Percentiles rank a stretch among this genome's conserved stretches.
Evolutionary conservation across 345 rosid species (phyloP).

Genomic region (Gossypium turneri): DNA sequence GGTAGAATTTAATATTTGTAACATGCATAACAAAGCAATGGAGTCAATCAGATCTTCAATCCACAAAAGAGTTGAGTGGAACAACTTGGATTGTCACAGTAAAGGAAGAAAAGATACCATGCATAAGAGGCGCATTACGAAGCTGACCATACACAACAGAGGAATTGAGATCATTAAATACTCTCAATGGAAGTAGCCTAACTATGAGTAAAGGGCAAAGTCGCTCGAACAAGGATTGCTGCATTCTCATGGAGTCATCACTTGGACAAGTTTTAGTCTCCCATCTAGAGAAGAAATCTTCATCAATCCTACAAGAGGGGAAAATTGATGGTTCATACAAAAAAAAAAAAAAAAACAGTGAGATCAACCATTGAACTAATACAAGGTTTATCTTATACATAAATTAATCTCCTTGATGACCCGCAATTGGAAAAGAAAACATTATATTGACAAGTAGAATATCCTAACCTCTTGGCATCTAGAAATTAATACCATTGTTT

Average conservation of each 20-base stretch:
- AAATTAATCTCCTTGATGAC: background rate
- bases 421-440: background rate
- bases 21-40: background rate
- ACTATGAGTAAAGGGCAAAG: conserved; percentile 85
- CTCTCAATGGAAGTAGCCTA: conserved; percentile 76
- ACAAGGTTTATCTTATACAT: background rate
- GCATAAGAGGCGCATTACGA: conserved; percentile 28
- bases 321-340: background rate
- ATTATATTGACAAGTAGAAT: background rate
- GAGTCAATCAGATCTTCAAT: background rate
- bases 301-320: conserved; percentile 34
- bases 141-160: conserved; percentile 55
- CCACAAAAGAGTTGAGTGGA: background rate
- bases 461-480: background rate
- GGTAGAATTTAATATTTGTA: background rate
- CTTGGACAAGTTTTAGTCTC: conserved; percentile 28
- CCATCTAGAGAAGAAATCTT: conserved; percentile 31
- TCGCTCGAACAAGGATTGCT: conserved; percentile 58
- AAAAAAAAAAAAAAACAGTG: background rate
- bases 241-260: conserved; percentile 33
- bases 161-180: conserved; percentile 55
- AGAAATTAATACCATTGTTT: background rate
- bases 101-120: conserved; percentile 33
- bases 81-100: background rate
- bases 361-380: background rate